Conservation (phyloP, 1,284 basidiomycete genomes). For the Boletus sp. region DNA sequence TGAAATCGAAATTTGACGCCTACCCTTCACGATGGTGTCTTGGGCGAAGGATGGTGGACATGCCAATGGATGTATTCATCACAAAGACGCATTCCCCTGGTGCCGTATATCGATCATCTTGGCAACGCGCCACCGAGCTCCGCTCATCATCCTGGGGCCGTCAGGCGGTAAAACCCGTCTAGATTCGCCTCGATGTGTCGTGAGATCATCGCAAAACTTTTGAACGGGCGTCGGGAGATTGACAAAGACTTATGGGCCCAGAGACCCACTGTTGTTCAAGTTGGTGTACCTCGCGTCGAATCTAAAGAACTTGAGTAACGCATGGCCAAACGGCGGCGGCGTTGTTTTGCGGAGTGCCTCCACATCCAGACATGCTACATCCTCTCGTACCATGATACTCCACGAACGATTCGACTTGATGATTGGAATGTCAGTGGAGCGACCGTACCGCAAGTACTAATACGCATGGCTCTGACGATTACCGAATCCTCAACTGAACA, state of each 20-base stretch:
- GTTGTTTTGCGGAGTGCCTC: slow-evolving; percentile 4
- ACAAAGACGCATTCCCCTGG: too few species aligned
- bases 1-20: background rate
- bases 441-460: too few species aligned
- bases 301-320: slow-evolving; percentile 46
- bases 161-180: slow-evolving; percentile 53
- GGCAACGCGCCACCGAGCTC: slow-evolving; percentile 46
- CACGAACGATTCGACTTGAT: too few species aligned
- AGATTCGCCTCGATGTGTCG: slow-evolving; percentile 50
- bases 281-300: slow-evolving; percentile 56
- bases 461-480: too few species aligned
- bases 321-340: slow-evolving; percentile 47
- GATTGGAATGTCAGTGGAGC: too few species aligned
- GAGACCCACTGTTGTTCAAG: slow-evolving; percentile 53
- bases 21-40: background rate
- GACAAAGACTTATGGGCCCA: background rate
- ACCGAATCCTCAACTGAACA: too few species aligned
- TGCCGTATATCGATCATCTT: slow-evolving; percentile 34
- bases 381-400: background rate
- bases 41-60: background rate
- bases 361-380: too few species aligned
- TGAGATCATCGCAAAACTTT: slow-evolving; percentile 42
- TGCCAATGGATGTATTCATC: background rate
- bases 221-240: slow-evolving; percentile 51
- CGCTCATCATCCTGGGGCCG: slow-evolving; percentile 32